Conservation (phyloP, 2,329 filamentous ascomycete species). For the Coniella lustricola region DNA sequence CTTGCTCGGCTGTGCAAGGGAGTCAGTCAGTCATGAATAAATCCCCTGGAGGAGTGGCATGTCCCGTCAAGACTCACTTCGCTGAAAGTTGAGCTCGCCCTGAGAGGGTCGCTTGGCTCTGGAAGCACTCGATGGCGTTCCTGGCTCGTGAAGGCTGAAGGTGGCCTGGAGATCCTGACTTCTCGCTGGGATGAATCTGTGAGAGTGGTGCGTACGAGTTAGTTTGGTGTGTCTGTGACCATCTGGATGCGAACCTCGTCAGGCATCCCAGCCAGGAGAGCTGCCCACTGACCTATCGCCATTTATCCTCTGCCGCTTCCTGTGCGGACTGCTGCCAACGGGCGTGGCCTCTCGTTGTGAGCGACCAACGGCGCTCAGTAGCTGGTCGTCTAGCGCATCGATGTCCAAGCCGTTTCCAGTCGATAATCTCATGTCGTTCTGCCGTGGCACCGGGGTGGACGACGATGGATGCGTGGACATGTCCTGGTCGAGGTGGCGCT, state of each 20-base stretch:
- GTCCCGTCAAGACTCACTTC: conserved; percentile 50
- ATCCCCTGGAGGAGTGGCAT: neutral
- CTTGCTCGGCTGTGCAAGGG: conserved; percentile 65
- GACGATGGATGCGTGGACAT: conserved; percentile 23
- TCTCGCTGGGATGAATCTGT: conserved; percentile 89
- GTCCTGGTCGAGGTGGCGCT: conserved; percentile 30
- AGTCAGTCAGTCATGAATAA: conserved; percentile 18
- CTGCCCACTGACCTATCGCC: conserved; percentile 49
- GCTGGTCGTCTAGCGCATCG: conserved; percentile 42
- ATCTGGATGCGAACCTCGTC: too few relatives aligned
- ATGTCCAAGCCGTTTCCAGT: conserved; percentile 37
- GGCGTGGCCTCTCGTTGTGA: conserved; percentile 46
- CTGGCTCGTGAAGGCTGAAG: conserved; percentile 88
- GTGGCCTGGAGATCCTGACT: conserved; percentile 89
- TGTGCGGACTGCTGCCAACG: conserved; percentile 46
- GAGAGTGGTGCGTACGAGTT: conserved; percentile 5
- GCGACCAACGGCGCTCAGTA: conserved; percentile 44
- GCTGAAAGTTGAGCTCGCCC: conserved; percentile 89
- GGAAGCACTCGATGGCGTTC: conserved; percentile 84
- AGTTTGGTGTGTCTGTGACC: too few relatives aligned
- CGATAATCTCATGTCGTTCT: conserved; percentile 25
- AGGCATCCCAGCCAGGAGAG: too few relatives aligned
- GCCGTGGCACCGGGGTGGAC: conserved; percentile 27
- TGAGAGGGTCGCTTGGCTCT: conserved; percentile 77
- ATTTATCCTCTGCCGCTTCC: conserved; percentile 54